Evolutionary conservation across 768 basidiomycete genomes (phyloP), one percentile per base, ranked within the genome.

Genomic region (Multifurca ochricompacta): DNA sequence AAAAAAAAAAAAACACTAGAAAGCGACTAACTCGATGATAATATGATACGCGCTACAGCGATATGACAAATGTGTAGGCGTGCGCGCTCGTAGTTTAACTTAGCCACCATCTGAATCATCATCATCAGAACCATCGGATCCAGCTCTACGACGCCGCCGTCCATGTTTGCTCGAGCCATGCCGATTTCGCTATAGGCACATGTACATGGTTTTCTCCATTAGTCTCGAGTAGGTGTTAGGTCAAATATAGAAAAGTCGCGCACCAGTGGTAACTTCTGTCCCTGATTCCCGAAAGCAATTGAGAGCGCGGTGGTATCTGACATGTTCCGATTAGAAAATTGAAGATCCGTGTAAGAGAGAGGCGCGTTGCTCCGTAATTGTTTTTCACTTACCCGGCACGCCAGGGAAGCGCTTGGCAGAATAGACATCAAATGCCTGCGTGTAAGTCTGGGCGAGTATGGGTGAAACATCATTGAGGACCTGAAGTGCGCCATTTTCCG

Each of bases 371-470:
- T 16, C 30, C 32, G 37, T 55, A n/a, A 35, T 35, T 35, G 5
- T 6, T 48, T 27, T 27, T 30, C 35, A 66, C 71, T 46, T 60
- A 90, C 90, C 88, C 71, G 91, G 87, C 39, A 97, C 93, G 46
- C 93, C 93, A 45, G 91, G 91, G 73, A 95, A 97, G 45, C 87
- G 82, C 73, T 97, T 97, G 32, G 93, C 93, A 2, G 91, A 91
- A 69, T 75, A 93, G 0, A 97, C 93, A 10, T 80, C 79, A 65
- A 96, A 95, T 25, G 82, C 77, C 25, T 90, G 82, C 37, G 89
- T 87, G 67, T 86, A 90, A 2, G 82, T 80, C 66, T 91, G 84
- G 7, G 93, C 90, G 21, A 94, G 77, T 6, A 96, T 82, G 9
- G 86, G 83, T 18, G 86, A 85, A 34, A 79, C 67, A 56, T 77